phyloP scores from a whole-genome alignment of 768 basidiomycete genomes.

The Lactifluus volemus region DNA sequence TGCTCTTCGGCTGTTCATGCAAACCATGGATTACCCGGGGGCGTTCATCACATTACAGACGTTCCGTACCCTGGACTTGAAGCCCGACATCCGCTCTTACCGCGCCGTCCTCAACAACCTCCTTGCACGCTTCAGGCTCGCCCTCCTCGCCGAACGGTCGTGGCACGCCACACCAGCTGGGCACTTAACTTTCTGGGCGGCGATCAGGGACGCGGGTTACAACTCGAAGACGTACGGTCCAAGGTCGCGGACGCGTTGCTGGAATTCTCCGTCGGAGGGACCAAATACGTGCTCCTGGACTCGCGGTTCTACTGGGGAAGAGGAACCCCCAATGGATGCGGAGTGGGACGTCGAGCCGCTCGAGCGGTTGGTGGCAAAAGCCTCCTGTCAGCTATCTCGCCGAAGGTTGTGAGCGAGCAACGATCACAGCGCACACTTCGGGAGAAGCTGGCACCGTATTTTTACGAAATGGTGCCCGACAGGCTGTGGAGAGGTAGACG shows the following conservation, averaged over 20 bases:
- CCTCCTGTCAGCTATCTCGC: background rate
- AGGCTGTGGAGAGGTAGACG: slow-evolving; percentile 8
- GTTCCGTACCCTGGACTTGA: slow-evolving; percentile 4
- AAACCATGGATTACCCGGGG: slow-evolving; percentile 8
- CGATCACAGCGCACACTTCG: background rate
- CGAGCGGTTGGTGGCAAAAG: slow-evolving; percentile 10
- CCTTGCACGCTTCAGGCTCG: background rate
- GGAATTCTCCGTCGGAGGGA: background rate
- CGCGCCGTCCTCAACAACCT: slow-evolving; percentile 14
- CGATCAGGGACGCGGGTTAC: background rate
- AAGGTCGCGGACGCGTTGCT: background rate
- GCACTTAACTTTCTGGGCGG: slow-evolving; percentile 7
- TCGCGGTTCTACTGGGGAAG: background rate
- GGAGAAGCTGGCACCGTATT: background rate
- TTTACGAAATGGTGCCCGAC: slow-evolving; percentile 6
- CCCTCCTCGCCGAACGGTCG: background rate
- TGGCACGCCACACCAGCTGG: background rate
- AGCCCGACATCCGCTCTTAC: slow-evolving; percentile 13
- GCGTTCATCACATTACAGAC: slow-evolving; percentile 12
- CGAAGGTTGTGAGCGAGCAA: background rate
- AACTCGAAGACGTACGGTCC: background rate
- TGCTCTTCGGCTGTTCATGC: slow-evolving; percentile 14
- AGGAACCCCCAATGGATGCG: background rate
- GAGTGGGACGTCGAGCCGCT: slow-evolving; percentile 17
- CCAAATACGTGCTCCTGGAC: background rate